Conservation (phyloP, 2,329 filamentous ascomycete genomes). For the Ophiostoma ips region DNA sequence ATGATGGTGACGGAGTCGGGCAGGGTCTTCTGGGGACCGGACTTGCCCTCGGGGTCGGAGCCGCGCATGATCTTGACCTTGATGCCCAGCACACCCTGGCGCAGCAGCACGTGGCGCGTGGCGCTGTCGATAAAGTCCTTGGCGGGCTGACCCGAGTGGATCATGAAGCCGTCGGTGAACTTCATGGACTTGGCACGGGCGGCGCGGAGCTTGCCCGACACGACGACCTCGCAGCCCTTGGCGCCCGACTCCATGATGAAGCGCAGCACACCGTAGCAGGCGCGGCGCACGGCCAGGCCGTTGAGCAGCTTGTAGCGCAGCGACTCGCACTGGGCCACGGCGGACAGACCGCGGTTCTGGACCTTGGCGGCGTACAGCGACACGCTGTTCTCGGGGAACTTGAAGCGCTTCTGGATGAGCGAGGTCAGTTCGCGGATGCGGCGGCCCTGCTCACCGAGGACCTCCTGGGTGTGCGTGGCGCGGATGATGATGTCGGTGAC, state of each 20-base stretch:
- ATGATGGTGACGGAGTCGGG: constrained; percentile 99
- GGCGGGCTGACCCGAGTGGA: constrained; percentile 98
- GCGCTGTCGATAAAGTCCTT: constrained; percentile 99
- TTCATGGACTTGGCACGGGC: constrained; percentile 99
- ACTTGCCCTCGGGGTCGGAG: constrained; percentile 98
- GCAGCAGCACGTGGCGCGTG: constrained; percentile 97
- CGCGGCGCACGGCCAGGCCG: constrained; percentile 94
- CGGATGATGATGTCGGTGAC: constrained; percentile 99
- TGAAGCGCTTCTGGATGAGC: constrained; percentile 99
- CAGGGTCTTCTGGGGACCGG: constrained; percentile 90
- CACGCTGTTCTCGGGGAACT: constrained; percentile 99
- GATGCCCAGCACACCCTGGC: constrained; percentile 99
- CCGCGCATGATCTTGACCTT: constrained; percentile 99
- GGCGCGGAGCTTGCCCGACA: constrained; percentile 96
- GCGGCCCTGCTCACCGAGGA: constrained; percentile 98
- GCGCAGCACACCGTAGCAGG: constrained; percentile 98
- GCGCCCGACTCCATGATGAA: constrained; percentile 99
- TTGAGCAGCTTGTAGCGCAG: constrained; percentile 99
- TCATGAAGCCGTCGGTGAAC: constrained; percentile 99
- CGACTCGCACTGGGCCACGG: constrained; percentile 99
- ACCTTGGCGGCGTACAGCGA: constrained; percentile 99
- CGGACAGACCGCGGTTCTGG: constrained; percentile 98
- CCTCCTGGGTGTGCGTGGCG: constrained; percentile 99
- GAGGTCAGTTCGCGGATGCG: constrained; percentile 99
- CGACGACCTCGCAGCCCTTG: constrained; percentile 99